Evolutionary conservation across 495 filamentous ascomycete genomes (phyloP).

Genomic region (Ramalina peruviana): DNA sequence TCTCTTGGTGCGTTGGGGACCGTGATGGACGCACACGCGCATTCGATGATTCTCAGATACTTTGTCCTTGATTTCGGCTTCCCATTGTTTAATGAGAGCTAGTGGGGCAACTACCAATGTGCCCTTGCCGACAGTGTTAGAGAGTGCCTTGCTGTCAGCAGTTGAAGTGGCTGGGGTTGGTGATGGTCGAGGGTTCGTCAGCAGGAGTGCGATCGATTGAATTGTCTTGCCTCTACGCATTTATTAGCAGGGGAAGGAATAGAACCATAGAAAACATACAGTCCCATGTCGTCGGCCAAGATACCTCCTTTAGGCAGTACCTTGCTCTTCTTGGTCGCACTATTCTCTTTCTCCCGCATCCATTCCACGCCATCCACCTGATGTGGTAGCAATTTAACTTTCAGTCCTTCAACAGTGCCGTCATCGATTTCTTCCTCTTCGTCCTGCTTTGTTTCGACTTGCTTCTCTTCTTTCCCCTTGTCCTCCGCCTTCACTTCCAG

Average conservation of each 20-base stretch:
- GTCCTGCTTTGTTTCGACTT: constrained; percentile 29
- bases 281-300: constrained; percentile 56
- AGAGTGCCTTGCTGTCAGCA: constrained; percentile 42
- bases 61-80: constrained; percentile 73
- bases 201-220: constrained; percentile 67
- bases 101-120: constrained; percentile 92
- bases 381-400: constrained; percentile 77
- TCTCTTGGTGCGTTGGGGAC: constrained; percentile 66
- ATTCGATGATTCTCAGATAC: constrained; percentile 52
- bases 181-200: constrained; percentile 61
- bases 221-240: constrained; percentile 52
- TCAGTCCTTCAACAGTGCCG: constrained; percentile 65
- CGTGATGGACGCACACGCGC: constrained; percentile 80
- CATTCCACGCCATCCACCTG: constrained; percentile 85
- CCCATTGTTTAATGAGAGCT: constrained; percentile 95
- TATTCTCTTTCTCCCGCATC: constrained; percentile 83
- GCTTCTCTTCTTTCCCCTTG: constrained; percentile 16
- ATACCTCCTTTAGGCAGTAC: constrained; percentile 76
- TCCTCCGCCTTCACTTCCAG: constrained; percentile 33
- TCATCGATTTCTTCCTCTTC: constrained; percentile 60
- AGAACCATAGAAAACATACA: background rate
- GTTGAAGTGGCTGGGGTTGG: background rate
- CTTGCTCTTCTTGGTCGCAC: constrained; percentile 57
- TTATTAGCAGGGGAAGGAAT: background rate
- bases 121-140: constrained; percentile 49